A percentile compares a stretch with the other conserved stretches of the same genome.
Evolutionary conservation across 1,284 basidiomycete genomes (phyloP).

Genomic region (Sporisorium sorghi): DNA sequence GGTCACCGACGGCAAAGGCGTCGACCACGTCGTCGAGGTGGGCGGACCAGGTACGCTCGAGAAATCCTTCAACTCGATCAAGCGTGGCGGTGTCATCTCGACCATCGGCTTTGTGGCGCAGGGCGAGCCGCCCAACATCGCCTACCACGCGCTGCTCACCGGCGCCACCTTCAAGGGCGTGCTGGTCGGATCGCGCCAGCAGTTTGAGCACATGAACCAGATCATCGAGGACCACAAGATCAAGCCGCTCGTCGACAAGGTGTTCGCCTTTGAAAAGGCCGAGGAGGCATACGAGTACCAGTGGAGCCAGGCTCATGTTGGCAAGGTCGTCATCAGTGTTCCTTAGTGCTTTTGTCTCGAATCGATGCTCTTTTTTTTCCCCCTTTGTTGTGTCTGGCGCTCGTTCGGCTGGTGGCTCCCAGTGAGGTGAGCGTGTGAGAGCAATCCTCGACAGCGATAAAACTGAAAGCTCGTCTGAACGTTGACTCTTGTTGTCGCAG

Average conservation of each 20-base stretch:
- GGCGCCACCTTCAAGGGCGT: constrained; percentile 68
- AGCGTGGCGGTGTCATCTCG: constrained; percentile 72
- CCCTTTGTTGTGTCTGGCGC: background rate
- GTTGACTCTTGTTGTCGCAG: background rate
- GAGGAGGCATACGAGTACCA: constrained; percentile 72
- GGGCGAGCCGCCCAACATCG: constrained; percentile 43
- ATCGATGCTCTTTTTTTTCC: no score
- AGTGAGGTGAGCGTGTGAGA: background rate
- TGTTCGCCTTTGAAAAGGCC: constrained; percentile 73
- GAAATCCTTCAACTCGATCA: constrained; percentile 72
- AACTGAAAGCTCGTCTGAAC: background rate
- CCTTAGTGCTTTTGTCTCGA: constrained; percentile 6
- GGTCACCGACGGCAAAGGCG: constrained; percentile 74
- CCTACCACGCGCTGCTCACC: constrained; percentile 30
- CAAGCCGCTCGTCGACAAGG: constrained; percentile 73
- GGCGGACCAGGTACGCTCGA: constrained; percentile 74
- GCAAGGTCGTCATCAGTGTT: constrained; percentile 58
- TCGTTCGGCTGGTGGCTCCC: no score
- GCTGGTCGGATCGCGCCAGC: constrained; percentile 68
- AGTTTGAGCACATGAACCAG: constrained; percentile 73
- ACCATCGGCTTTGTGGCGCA: constrained; percentile 73
- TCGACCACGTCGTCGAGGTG: constrained; percentile 75
- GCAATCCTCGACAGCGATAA: background rate
- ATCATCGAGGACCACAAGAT: constrained; percentile 71
- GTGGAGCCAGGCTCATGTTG: constrained; percentile 61